phyloP scores from a whole-genome alignment of 768 basidiomycete genomes.

The Amanita jacksonii region DNA sequence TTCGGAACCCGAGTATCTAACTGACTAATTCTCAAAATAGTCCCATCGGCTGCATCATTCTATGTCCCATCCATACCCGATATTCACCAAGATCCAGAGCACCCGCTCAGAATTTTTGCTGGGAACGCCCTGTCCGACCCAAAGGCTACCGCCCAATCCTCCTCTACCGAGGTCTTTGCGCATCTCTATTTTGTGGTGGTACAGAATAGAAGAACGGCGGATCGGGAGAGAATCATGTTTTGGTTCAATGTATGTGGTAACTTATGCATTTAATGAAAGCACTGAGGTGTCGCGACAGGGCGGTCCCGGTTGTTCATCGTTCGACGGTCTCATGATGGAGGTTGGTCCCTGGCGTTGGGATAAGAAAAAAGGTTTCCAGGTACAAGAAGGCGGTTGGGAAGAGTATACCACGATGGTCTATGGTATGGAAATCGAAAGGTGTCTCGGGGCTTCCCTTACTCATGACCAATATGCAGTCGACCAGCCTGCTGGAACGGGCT shows the following conservation, averaged over 20 bases:
- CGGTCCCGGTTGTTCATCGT: slow-evolving; percentile 94
- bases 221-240: slow-evolving; percentile 83
- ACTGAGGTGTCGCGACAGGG: slow-evolving; percentile 40
- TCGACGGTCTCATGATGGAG: slow-evolving; percentile 98
- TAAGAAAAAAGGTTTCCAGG: slow-evolving; percentile 58
- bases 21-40: slow-evolving; percentile 26
- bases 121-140: slow-evolving; percentile 83
- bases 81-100: slow-evolving; percentile 59
- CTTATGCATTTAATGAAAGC: background rate
- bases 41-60: slow-evolving; percentile 75
- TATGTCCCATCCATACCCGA: slow-evolving; percentile 72
- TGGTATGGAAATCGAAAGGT: too few species aligned
- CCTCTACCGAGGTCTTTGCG: slow-evolving; percentile 52
- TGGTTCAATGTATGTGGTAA: slow-evolving; percentile 83
- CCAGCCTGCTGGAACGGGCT: slow-evolving; percentile 94
- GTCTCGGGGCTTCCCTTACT: too few species aligned
- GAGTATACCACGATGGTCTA: slow-evolving; percentile 94
- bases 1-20: background rate
- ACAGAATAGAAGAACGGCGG: slow-evolving; percentile 80
- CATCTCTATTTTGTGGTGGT: slow-evolving; percentile 87
- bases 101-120: slow-evolving; percentile 72
- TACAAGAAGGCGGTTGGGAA: slow-evolving; percentile 89
- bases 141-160: slow-evolving; percentile 31
- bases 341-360: slow-evolving; percentile 88
- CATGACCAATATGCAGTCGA: slow-evolving; percentile 57